Evolutionary conservation across 768 basidiomycete species (phyloP).

Genomic region (Tulasnella sp.): DNA sequence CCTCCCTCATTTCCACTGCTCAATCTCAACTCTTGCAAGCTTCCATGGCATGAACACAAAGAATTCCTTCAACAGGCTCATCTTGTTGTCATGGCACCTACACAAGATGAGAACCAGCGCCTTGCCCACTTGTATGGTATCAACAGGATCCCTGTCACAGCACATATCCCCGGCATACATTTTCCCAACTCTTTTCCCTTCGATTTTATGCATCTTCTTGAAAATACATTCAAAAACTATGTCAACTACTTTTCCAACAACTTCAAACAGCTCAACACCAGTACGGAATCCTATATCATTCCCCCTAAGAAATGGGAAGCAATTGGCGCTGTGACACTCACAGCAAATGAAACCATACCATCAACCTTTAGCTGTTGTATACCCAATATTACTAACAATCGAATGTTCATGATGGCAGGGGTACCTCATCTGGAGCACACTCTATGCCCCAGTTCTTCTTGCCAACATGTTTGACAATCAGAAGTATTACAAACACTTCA

Average conservation of each 20-base stretch:
- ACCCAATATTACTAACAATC: slow-evolving; percentile 28
- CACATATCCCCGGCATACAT: slow-evolving; percentile 24
- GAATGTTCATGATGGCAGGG: slow-evolving; percentile 27
- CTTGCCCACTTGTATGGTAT: slow-evolving; percentile 26
- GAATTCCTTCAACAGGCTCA: neutral
- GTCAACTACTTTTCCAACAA: slow-evolving; percentile 30
- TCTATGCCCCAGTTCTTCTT: slow-evolving; percentile 32
- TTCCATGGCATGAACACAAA: neutral
- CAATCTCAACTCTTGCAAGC: neutral
- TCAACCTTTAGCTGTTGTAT: slow-evolving; percentile 26
- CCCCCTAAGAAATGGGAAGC: slow-evolving; percentile 30
- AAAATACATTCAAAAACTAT: slow-evolving; percentile 34
- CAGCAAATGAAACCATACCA: slow-evolving; percentile 30
- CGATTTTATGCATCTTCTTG: slow-evolving; percentile 42
- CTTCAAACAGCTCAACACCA: slow-evolving; percentile 32
- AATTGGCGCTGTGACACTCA: slow-evolving; percentile 29
- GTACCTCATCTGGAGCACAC: slow-evolving; percentile 32
- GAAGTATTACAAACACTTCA: slow-evolving; percentile 34
- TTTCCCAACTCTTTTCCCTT: slow-evolving; percentile 33
- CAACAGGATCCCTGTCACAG: slow-evolving; percentile 28
- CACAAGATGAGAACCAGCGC: slow-evolving; percentile 19
- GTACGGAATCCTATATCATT: slow-evolving; percentile 25
- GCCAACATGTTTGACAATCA: slow-evolving; percentile 24
- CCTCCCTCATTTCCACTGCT: neutral
- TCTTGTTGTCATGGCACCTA: neutral